Conservation (phyloP, 345 rosid genomes). For the Eucalyptus lansdowneana region DNA sequence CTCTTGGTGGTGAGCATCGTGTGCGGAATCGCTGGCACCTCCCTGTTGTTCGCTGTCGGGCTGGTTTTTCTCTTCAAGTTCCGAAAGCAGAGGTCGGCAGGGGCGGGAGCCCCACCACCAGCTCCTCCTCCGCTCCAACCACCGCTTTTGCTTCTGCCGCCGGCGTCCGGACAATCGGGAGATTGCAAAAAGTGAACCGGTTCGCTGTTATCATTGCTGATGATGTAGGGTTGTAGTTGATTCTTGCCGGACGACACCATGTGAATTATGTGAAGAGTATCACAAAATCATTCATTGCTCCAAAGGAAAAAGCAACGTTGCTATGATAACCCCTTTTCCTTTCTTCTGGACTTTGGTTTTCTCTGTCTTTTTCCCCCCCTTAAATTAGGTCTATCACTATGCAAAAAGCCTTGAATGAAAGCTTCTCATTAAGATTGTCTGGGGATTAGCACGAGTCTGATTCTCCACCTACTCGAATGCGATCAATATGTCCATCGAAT, state of each 20-base stretch:
- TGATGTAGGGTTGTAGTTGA: background rate
- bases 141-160: background rate
- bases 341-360: background rate
- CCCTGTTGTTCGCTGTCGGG: background rate
- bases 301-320: background rate
- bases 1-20: slow-evolving; percentile 1
- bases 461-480: background rate
- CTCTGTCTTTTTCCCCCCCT: background rate
- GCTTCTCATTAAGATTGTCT: background rate
- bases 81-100: background rate
- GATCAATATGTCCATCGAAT: background rate
- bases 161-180: background rate
- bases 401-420: background rate
- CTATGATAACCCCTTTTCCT: background rate
- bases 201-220: background rate
- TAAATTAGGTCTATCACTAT: no score
- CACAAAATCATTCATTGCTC: background rate
- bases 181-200: background rate
- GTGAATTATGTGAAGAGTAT: background rate
- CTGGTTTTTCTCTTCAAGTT: background rate
- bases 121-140: background rate
- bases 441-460: background rate
- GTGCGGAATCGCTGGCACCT: slow-evolving; percentile 2
- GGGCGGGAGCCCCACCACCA: background rate
- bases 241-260: background rate